Evolutionary conservation across 306 rosid species (phyloP), one percentile per base, ranked within the genome.

Genomic region (Morella rubra): DNA sequence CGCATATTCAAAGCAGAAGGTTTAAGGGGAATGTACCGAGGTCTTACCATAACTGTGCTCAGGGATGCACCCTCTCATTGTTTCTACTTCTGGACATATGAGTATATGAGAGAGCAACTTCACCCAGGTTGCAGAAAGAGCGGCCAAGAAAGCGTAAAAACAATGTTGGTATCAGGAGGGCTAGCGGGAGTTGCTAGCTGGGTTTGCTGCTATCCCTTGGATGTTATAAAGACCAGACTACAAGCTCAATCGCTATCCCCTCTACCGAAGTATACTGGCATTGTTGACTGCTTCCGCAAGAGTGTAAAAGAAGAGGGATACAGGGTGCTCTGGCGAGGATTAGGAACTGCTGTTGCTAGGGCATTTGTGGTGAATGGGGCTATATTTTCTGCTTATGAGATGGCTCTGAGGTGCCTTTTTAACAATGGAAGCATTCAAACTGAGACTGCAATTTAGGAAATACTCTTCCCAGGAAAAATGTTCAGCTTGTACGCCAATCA

Each of bases 351-450:
- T 2, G 87, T 94, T 74, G 64, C 87, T 0, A 89, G 98, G 64
- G 97, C 97, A 0, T 94, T 94, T 71, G 73, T 94, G 14, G 97
- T 94, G 52, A 92, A 94, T 83, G 98, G 96, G 12, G 89, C 96
- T 1, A 62, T 94, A 60, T 94, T 92, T 68, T 47, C 96, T 53
- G 95, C 97, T 47, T 92, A 94, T 83, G 98, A 94, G 83, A 59
- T 88, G 51, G 54, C 92, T 69, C 78, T 94, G 65, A 90, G 96
- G 52, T 73, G 89, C 70, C 69, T 94, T 45, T 81, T 77, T 78
- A 79, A 72, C 78, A 86, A 90, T 69, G 87, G 80, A 51, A 80
- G 73, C 68, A 83, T 76, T 68, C 82, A 77, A 53, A 62, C 79
- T 50, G 81, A 91, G 53, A 86, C 86, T 58, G 64, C 84, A 42